Evolutionary conservation across 169 alveolate genomes (phyloP), one percentile per base, ranked within the genome.

Genomic region (Hepatocystis sp.): DNA sequence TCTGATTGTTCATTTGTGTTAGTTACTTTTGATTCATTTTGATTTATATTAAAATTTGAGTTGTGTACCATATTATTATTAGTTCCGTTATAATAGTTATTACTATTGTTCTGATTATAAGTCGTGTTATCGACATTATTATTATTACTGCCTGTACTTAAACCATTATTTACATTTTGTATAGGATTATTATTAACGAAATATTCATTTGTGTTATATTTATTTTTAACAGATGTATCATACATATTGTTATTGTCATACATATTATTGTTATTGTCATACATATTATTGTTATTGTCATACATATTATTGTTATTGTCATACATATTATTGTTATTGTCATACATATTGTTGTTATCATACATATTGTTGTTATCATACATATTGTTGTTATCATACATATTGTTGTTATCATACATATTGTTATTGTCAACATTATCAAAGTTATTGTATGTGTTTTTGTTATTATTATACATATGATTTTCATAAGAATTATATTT

Each of bases 311-410:
- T n/a, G n/a, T n/a, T n/a, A n/a, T n/a, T n/a, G n/a, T n/a, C n/a
- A n/a, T n/a, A n/a, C n/a, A n/a, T n/a, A n/a, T n/a, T n/a, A n/a
- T n/a, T n/a, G n/a, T n/a, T n/a, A n/a, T n/a, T n/a, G n/a, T n/a
- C n/a, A n/a, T n/a, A n/a, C n/a, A n/a, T n/a, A n/a, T n/a, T n/a
- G 28, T 63, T 42, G 17, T 1, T 1, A 49, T 63, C 78, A 17
- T 36, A 40, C 11, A 63, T 25, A 25, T 58, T 28, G 17, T 39
- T 40, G 40, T 46, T 55, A 42, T 63, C 55, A 27, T 61, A 39
- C n/a, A 63, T 46, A 25, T 1, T 11, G 42, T 23, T 63, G 56
- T 11, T 17, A 13, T 5, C 51, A 8, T 63, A 2, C 19, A 42
- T 1, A 30, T 13, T 40, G 36, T 19, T 5, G 0, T 63, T 40